A percentile compares a stretch with the other conserved stretches of the same genome.
Evolutionary conservation across 257 asterid genomes (phyloP).

Genomic region (Nyctanthes arbortristis): DNA sequence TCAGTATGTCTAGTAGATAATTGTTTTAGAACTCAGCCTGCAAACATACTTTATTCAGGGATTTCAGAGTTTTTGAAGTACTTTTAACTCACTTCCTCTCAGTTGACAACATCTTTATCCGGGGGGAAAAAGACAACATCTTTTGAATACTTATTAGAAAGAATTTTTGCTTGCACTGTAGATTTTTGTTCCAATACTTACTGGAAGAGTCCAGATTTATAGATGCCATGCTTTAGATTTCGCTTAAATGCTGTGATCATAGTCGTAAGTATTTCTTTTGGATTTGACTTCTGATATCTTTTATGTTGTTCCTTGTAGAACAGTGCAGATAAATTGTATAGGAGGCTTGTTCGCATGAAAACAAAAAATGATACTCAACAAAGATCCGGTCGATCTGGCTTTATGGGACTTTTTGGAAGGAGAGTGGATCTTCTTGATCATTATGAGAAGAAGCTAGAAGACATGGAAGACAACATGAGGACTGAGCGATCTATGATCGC

Average conservation of each 20-base stretch:
- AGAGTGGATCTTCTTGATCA: conserved; percentile 53
- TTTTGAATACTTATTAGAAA: not conserved
- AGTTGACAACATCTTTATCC: not conserved
- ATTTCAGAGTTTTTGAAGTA: not conserved
- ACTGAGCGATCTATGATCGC: conserved; percentile 56
- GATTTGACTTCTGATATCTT: conserved; percentile 26
- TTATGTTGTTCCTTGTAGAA: conserved; percentile 44
- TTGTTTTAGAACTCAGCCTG: not conserved
- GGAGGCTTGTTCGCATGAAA: conserved; percentile 52
- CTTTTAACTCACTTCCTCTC: not conserved
- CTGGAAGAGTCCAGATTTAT: not conserved
- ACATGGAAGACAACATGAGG: conserved; percentile 64
- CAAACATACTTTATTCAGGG: not conserved
- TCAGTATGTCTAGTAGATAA: not conserved
- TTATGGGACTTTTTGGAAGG: conserved; percentile 65
- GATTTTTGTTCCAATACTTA: conserved; percentile 9
- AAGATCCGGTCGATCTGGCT: conserved; percentile 54
- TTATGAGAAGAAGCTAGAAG: conserved; percentile 74
- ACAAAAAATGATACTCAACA: conserved; percentile 39
- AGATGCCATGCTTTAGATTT: conserved; percentile 8
- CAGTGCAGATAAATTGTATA: conserved; percentile 57
- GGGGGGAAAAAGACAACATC: conserved; percentile 14
- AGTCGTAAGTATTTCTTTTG: conserved; percentile 7
- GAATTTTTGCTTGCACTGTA: not conserved
- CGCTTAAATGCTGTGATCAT: conserved; percentile 15